Evolutionary conservation across 441 rosid genomes (phyloP).

Genomic region (Adansonia grandidieri): DNA sequence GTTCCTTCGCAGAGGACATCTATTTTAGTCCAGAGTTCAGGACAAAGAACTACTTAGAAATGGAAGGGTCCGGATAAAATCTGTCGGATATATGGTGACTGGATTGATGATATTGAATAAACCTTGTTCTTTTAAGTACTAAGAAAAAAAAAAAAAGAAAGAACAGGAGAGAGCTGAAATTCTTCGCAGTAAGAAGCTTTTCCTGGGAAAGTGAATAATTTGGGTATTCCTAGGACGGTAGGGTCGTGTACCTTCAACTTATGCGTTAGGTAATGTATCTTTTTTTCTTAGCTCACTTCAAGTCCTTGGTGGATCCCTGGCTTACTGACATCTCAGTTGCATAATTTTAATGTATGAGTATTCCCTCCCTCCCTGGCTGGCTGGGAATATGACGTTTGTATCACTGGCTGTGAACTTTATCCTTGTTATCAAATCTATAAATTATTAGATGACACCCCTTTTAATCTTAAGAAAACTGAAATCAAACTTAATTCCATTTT

Average conservation of each 20-base stretch:
- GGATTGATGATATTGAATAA: conserved; percentile 82
- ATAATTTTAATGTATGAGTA: conserved; percentile 3
- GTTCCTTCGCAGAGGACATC: conserved; percentile 64
- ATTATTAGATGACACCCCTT: conserved; percentile 21
- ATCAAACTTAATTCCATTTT: conserved; percentile 22
- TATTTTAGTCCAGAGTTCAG: conserved; percentile 58
- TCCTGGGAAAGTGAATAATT: conserved; percentile 1
- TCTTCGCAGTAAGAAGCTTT: conserved; percentile 9
- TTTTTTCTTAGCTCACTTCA: conserved; percentile 17
- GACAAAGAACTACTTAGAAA: conserved; percentile 71
- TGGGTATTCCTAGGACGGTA: background rate
- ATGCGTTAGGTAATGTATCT: background rate
- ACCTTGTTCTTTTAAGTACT: conserved; percentile 1
- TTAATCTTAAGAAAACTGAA: background rate
- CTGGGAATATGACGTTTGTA: conserved; percentile 14
- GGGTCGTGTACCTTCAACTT: conserved; percentile 25
- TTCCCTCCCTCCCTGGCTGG: background rate
- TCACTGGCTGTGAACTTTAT: background rate
- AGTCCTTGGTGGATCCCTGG: conserved; percentile 11
- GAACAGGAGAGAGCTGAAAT: background rate
- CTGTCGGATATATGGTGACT: conserved; percentile 92
- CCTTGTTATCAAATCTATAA: conserved; percentile 26
- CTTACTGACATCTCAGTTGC: background rate
- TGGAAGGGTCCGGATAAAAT: conserved; percentile 98
- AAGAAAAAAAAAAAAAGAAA: background rate